Base-by-base conservation (phyloP, 2,329 filamentous ascomycete species). In the Talaromyces sp. region DNA sequence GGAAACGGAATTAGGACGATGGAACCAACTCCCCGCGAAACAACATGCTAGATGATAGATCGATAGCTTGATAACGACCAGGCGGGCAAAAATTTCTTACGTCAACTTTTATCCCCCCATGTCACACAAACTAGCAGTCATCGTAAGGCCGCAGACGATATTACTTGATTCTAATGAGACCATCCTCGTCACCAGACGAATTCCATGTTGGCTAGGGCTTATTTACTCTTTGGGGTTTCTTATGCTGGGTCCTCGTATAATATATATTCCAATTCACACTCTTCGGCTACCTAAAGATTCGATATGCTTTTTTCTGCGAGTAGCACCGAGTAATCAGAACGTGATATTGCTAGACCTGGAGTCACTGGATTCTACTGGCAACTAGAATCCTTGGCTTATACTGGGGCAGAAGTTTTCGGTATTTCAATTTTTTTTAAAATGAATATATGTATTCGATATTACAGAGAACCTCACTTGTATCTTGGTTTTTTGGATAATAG, bases 321-420 rank as follows among this genome's bases (percentile, higher is more conserved):
- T 59, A 36, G 22, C 17, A 62, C 15, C 30, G 51, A 56, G 17
- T 61, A 52, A 64, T 55, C 52, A 61, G 62, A 64, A 64, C 60
- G 66, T 63, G 62, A 64, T 32, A 58, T 68, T 64, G 55, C 61
- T 54, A 55, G 27, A 59, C 11, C n/a, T 47, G 68, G 64, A 62
- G 61, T 64, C 69, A 13, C 13, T 36, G 53, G 25, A 39, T n/a
- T n/a, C 36, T 39, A 39, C 13, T 36, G 33, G 33, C 33, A 36
- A 13, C 13, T 36, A 5, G 13, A 36, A 36, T 15, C 33, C 33
- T 36, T 15, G 36, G 17, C 7, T 39, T n/a, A 39, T 39, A 2
- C 15, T 8, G 17, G 17, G 36, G 17, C 6, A 22, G 44, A 22
- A 25, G 11, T 15, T 44, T 13, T 25, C 17, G n/a, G 19, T 25